Conservation (phyloP, 176 grass and related monocot species). For the Metroxylon sagu region DNA sequence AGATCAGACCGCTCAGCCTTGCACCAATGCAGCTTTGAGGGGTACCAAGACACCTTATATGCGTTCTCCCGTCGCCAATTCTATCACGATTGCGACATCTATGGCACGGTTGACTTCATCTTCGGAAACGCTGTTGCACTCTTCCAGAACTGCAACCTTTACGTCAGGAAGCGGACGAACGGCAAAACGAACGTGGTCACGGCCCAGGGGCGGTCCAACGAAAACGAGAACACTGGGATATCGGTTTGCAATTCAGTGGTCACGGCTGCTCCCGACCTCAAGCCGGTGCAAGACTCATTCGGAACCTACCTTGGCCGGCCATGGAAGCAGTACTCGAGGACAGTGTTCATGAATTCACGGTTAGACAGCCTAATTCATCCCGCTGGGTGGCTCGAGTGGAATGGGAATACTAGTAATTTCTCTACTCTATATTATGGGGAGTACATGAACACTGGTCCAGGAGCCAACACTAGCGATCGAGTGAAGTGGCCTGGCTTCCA, state of each 20-base stretch:
- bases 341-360: too few relatives aligned
- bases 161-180: slow-evolving; percentile 10
- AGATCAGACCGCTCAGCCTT: slow-evolving; percentile 2
- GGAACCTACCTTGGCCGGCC: too few relatives aligned
- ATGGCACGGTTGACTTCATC: slow-evolving; percentile 12
- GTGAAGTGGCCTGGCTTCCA: neutral
- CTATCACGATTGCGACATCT: slow-evolving; percentile 7
- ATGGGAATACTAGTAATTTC: too few relatives aligned
- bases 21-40: slow-evolving; percentile 4
- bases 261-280: neutral
- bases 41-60: too few relatives aligned
- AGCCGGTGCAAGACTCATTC: too few relatives aligned
- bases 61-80: too few relatives aligned
- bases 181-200: slow-evolving; percentile 1
- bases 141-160: slow-evolving; percentile 3
- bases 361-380: too few relatives aligned
- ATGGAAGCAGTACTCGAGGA: too few relatives aligned
- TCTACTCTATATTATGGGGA: slow-evolving; percentile 3
- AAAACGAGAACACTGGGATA: slow-evolving; percentile 8
- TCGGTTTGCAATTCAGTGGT: slow-evolving; percentile 1
- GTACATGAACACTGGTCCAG: slow-evolving; percentile 9
- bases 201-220: neutral
- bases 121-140: neutral
- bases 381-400: too few relatives aligned
- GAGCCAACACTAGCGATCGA: neutral